phyloP scores from a whole-genome alignment of 2,329 filamentous ascomycete species.

The Fusarium sp. region DNA sequence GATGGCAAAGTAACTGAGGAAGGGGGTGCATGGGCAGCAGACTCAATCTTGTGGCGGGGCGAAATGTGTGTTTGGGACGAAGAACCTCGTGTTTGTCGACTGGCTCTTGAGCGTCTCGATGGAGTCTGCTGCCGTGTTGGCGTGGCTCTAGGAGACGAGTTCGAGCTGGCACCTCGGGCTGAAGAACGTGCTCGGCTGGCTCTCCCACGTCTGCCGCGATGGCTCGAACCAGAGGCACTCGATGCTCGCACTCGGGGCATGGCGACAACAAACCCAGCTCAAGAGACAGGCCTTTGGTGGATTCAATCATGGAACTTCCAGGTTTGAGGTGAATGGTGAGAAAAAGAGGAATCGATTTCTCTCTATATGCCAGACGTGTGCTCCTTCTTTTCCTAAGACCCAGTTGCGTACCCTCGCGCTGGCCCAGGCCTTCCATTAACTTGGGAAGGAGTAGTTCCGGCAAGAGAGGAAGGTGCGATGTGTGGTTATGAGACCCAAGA shows the following conservation, averaged over 20 bases:
- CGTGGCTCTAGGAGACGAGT: constrained; percentile 15
- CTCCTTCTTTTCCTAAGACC: background rate
- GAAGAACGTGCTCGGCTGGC: background rate
- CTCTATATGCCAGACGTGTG: background rate
- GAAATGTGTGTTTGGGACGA: background rate
- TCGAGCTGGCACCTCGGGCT: background rate
- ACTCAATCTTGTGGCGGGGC: background rate
- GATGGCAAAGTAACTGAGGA: background rate
- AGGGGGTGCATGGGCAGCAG: background rate
- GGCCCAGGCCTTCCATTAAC: background rate
- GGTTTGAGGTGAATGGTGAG: background rate
- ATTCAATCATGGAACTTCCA: background rate
- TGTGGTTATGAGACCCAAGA: background rate
- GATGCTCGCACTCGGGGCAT: constrained; percentile 31
- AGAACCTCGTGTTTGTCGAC: background rate
- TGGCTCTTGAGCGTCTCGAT: background rate
- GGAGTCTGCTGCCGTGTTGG: constrained; percentile 3
- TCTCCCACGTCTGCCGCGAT: constrained; percentile 17
- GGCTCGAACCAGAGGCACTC: constrained; percentile 11
- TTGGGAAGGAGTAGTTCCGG: background rate
- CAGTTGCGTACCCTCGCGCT: background rate
- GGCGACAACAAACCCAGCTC: background rate
- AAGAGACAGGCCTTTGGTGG: background rate
- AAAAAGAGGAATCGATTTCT: background rate
- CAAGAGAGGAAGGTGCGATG: background rate